Evolutionary conservation across 495 filamentous ascomycete genomes (phyloP).

Genomic region (Hypomontagnella submonticulosa): DNA sequence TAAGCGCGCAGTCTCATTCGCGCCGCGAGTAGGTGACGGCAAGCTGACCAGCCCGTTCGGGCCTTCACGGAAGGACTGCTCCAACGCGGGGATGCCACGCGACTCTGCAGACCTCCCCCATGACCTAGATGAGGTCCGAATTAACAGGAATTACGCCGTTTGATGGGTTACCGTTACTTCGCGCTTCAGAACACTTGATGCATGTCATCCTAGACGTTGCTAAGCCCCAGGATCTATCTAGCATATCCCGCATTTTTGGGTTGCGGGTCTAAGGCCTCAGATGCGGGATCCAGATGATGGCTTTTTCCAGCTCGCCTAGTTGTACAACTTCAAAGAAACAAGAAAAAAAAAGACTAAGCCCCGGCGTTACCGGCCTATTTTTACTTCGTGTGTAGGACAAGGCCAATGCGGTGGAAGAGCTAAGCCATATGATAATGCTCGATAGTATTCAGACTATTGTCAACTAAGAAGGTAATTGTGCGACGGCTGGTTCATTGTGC

Average conservation of each 20-base stretch:
- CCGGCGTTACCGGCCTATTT: slow-evolving; percentile 19
- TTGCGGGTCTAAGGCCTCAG: not conserved
- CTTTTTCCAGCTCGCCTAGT: not conserved
- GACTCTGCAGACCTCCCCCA: slow-evolving; percentile 36
- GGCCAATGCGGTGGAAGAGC: slow-evolving; percentile 18
- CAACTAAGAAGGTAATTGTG: slow-evolving; percentile 12
- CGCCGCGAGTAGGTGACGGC: slow-evolving; percentile 3
- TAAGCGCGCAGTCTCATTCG: slow-evolving; percentile 12
- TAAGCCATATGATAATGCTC: not conserved
- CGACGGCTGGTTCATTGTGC: slow-evolving; percentile 8
- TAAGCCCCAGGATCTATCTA: too few relatives aligned
- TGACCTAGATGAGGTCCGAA: slow-evolving; percentile 34
- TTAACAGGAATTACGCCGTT: not conserved
- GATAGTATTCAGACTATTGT: slow-evolving; percentile 24
- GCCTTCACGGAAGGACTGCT: slow-evolving; percentile 29
- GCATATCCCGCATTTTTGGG: too few relatives aligned
- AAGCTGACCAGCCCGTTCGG: slow-evolving; percentile 17
- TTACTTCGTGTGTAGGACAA: slow-evolving; percentile 20
- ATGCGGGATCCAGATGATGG: slow-evolving; percentile 20
- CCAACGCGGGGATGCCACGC: slow-evolving; percentile 45
- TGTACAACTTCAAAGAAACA: slow-evolving; percentile 15
- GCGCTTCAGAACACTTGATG: slow-evolving; percentile 16
- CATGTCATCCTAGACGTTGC: slow-evolving; percentile 34
- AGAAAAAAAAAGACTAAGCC: not conserved
- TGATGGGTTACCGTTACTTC: slow-evolving; percentile 4